A percentile compares a stretch with the other conserved stretches of the same genome.
Evolutionary conservation across 345 rosid genomes (phyloP).

Genomic region (Aegle marmelos): DNA sequence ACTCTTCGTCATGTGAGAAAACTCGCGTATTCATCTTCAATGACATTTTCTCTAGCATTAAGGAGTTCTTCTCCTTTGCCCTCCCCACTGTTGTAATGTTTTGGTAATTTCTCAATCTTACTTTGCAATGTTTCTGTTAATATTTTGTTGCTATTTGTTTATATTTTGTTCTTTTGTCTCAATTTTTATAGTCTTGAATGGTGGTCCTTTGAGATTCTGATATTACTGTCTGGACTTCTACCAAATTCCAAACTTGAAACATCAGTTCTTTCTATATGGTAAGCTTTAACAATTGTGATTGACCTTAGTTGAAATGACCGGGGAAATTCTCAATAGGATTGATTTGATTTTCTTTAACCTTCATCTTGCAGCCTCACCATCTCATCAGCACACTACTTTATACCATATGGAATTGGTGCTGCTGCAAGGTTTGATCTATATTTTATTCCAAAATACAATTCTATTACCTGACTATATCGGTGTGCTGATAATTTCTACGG

Average conservation of each 20-base stretch:
- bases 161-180: background rate
- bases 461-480: too few species aligned
- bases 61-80: constrained; percentile 31
- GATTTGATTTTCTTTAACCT: background rate
- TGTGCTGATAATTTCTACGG: background rate
- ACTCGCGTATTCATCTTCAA: background rate
- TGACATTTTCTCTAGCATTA: constrained; percentile 16
- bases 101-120: constrained; percentile 31
- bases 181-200: constrained; percentile 51
- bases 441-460: too few species aligned
- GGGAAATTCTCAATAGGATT: background rate
- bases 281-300: background rate
- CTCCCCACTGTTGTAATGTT: constrained; percentile 54
- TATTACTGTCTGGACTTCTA: constrained; percentile 47
- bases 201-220: constrained; percentile 62
- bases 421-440: constrained; percentile 38
- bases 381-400: constrained; percentile 41
- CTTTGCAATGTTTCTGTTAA: background rate
- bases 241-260: constrained; percentile 62
- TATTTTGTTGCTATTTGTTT: background rate
- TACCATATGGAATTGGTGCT: constrained; percentile 45
- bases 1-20: constrained; percentile 22
- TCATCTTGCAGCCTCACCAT: constrained; percentile 33
- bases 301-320: background rate
- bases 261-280: constrained; percentile 71